Percentiles rank a stretch among this genome's conserved stretches.
Evolutionary conservation across 768 basidiomycete genomes (phyloP).

Genomic region (Panus rudis): DNA sequence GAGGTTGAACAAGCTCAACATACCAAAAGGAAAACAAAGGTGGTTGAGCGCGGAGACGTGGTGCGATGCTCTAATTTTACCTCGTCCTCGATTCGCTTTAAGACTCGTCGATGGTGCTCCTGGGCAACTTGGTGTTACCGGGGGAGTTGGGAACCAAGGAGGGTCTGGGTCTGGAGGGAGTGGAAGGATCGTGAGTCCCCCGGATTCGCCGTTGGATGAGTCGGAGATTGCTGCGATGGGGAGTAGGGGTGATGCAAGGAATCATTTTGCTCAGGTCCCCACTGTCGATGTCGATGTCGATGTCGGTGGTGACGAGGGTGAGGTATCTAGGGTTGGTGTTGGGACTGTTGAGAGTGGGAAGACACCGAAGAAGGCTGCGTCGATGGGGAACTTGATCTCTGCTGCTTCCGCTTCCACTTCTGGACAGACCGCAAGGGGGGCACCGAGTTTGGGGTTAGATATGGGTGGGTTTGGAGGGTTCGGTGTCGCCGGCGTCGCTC

Average conservation of each 20-base stretch:
- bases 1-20: conserved; percentile 16
- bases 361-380: conserved; percentile 14
- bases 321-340: too few species aligned
- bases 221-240: conserved; percentile 2
- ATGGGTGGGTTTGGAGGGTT: too few species aligned
- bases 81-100: conserved; percentile 60
- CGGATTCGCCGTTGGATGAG: conserved; percentile 31
- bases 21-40: conserved; percentile 44
- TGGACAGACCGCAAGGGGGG: not conserved
- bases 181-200: conserved; percentile 41
- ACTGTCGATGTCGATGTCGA: too few species aligned
- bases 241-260: not conserved
- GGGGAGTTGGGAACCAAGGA: not conserved
- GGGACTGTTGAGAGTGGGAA: conserved; percentile 6
- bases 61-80: conserved; percentile 76
- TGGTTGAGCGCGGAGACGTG: conserved; percentile 74
- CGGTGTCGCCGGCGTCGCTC: too few species aligned
- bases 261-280: not conserved
- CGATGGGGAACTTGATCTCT: conserved; percentile 28
- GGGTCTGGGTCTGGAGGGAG: conserved; percentile 14
- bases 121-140: conserved; percentile 6
- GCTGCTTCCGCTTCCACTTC: conserved; percentile 1
- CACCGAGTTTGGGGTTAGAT: too few species aligned
- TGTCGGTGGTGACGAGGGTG: too few species aligned
- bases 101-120: conserved; percentile 31